A percentile compares a stretch with the other conserved stretches of the same genome.
Evolutionary conservation across 2,329 filamentous ascomycete genomes (phyloP).

Genomic region (Epichloe hybrida): DNA sequence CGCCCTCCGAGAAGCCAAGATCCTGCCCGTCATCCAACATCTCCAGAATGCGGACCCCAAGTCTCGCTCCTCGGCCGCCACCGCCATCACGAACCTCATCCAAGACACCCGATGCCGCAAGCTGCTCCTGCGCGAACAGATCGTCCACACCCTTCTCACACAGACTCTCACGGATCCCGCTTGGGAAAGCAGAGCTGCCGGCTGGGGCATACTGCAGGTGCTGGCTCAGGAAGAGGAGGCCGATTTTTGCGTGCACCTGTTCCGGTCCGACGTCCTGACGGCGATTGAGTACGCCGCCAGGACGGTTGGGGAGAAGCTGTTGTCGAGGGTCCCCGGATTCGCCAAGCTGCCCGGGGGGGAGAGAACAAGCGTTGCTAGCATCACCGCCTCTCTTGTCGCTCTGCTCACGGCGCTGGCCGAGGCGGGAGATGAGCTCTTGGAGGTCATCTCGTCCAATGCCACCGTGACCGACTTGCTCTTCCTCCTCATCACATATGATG

Average conservation of each 20-base stretch:
- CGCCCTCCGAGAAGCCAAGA: conserved; percentile 47
- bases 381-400: conserved; percentile 38
- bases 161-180: conserved; percentile 51
- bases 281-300: conserved; percentile 44
- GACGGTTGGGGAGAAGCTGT: conserved; percentile 31
- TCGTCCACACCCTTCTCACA: conserved; percentile 48
- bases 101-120: conserved; percentile 49
- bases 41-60: conserved; percentile 45
- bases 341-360: conserved; percentile 39
- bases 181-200: conserved; percentile 49
- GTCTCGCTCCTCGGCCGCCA: conserved; percentile 44
- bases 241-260: conserved; percentile 54
- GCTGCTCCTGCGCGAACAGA: conserved; percentile 50
- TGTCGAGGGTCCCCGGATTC: conserved; percentile 27
- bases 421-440: conserved; percentile 46
- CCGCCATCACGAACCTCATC: conserved; percentile 47
- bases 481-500: conserved; percentile 33
- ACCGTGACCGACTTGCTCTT: conserved; percentile 41
- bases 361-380: conserved; percentile 38
- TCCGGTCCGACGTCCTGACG: conserved; percentile 45
- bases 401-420: conserved; percentile 42
- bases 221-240: conserved; percentile 50
- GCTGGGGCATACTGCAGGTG: conserved; percentile 53
- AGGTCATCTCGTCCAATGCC: conserved; percentile 35
- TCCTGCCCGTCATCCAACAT: conserved; percentile 48